Conservation (phyloP, 352 stramenopile species). For the Lagenidium giganteum region DNA sequence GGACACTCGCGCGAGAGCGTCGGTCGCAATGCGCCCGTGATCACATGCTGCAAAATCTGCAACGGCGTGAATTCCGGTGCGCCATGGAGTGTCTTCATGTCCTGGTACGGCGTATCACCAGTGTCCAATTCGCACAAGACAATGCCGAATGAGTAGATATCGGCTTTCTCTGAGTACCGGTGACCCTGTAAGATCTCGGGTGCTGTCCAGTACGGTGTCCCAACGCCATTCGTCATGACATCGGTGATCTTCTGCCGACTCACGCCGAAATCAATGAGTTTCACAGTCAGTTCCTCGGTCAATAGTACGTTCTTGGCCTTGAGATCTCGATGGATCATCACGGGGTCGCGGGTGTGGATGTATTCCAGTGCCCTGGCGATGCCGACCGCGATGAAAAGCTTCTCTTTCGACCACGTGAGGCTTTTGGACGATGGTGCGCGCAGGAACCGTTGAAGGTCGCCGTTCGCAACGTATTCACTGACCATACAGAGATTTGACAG, state of each 20-base stretch:
- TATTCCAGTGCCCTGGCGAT: conserved; percentile 40
- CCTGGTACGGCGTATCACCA: conserved; percentile 23
- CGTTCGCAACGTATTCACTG: conserved; percentile 16
- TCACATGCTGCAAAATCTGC: conserved; percentile 26
- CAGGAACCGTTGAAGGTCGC: conserved; percentile 20
- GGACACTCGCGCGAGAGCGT: conserved; percentile 26
- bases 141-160: conserved; percentile 76
- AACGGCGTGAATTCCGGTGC: conserved; percentile 13
- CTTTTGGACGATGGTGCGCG: not conserved
- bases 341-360: conserved; percentile 27
- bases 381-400: conserved; percentile 36
- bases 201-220: conserved; percentile 54
- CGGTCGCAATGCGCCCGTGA: conserved; percentile 21
- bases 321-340: conserved; percentile 45
- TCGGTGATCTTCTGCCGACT: conserved; percentile 7
- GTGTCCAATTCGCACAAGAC: conserved; percentile 55
- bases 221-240: conserved; percentile 15
- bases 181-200: conserved; percentile 61
- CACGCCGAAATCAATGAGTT: conserved; percentile 34
- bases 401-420: conserved; percentile 31
- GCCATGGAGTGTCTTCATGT: conserved; percentile 4
- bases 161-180: conserved; percentile 37
- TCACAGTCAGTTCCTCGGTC: conserved; percentile 23
- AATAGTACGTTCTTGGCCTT: conserved; percentile 50
- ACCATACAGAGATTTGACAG: conserved; percentile 17